A percentile compares a stretch with the other conserved stretches of the same genome.
These are phyloP conservation scores for Vaccinium macrocarpon DNA, from an alignment of 148 eudicot genomes.

Conservation along the genomic window DNA sequence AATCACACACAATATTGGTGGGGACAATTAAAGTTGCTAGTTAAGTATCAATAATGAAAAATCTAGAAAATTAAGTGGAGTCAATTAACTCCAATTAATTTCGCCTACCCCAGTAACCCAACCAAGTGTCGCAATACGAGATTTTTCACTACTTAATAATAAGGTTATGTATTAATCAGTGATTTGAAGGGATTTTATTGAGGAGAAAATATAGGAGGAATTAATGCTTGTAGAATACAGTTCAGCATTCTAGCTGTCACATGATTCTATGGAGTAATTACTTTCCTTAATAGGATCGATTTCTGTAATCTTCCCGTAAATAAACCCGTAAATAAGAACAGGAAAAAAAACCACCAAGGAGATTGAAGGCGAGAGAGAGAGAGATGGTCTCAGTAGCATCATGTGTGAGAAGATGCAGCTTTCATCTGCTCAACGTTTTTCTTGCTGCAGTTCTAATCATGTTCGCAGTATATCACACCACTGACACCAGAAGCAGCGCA, in stretches of 20 bases:
- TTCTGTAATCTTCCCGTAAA: neutral
- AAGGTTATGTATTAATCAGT: neutral
- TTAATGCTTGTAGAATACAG: neutral
- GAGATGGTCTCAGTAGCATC: neutral
- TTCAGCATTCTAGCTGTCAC: neutral
- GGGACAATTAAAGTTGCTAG: no score
- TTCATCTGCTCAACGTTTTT: neutral
- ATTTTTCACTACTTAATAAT: no score
- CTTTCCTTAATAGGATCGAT: neutral
- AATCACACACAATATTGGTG: no score
- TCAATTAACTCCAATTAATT: no score
- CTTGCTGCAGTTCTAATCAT: neutral
- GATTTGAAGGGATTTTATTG: neutral
- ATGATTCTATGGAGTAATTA: neutral
- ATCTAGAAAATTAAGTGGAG: no score
- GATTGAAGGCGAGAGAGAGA: neutral
- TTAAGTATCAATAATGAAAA: no score
- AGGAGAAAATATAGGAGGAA: neutral
- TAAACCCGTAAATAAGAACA: neutral
- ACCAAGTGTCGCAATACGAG: no score
- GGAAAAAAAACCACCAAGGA: neutral
- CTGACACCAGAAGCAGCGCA: neutral
- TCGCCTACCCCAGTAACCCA: no score
- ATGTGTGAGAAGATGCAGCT: constrained; percentile 4
- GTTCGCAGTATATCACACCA: neutral